Base-by-base conservation (phyloP, 768 basidiomycete genomes). In the Naganishia vaughanmartiniae region DNA sequence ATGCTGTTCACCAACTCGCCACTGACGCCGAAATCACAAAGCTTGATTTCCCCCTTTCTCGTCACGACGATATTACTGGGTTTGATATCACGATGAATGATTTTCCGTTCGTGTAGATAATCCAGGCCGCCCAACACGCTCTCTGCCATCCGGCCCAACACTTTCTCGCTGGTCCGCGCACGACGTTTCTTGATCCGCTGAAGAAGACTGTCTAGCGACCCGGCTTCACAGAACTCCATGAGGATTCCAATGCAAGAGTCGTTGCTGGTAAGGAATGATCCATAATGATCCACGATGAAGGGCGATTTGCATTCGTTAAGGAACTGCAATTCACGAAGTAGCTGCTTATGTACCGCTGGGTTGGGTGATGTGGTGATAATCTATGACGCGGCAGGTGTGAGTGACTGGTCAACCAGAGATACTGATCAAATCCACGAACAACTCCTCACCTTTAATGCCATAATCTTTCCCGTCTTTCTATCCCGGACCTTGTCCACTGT, bases 1-100 rank as follows among this genome's bases (percentile, higher is more conserved):
- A 80, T 70, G 4, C 79, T 80, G 58, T 80, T 76, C 26, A 81
- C 76, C 39, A 81, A 66, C 72, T 82, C 81, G 1, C 81, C 81
- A n/a, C 78, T 79, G 1, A 82, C 81, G 12, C 81, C 81, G 67
- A 82, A 82, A 73, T 82, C 81, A 65, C 81, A 82, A 28, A 82
- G 71, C 75, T 82, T 82, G 73, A 81, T 77, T 33, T 76, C 73
- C 17, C 81, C 81, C 17, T 73, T 66, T 30, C 73, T 68, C 2
- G 80, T 80, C 19, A 82, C 72, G 39, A 82, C 74, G 31, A 82
- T 80, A 72, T 82, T 82, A 19, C 79, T 80, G n/a, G 81, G 81
- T 56, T 82, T 82, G 75, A 82, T 82, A 73, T 82, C 81, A 33
- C 81, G 70, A 74, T 82, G 81, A 26, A 82, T 78, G 72, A 82